phyloP scores from a whole-genome alignment of 1,284 basidiomycete genomes.

The Rhodotorula sp. region DNA sequence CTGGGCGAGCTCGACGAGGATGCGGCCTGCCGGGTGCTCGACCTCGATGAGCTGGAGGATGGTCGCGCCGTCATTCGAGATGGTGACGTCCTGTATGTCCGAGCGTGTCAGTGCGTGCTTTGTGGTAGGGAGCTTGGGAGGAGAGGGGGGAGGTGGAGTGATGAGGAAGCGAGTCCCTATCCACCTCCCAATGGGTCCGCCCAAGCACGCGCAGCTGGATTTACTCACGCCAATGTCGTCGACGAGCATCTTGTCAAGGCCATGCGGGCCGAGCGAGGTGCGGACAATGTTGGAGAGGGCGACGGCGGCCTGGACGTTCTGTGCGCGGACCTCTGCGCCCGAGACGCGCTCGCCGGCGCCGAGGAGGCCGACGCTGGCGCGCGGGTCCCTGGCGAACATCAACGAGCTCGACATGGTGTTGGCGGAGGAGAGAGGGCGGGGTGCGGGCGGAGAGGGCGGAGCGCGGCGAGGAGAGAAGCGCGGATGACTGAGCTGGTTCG shows the following conservation, averaged over 20 bases:
- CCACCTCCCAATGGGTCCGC: neutral
- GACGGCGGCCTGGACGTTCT: conserved; percentile 83
- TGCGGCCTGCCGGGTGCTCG: conserved; percentile 61
- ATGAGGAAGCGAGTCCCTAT: neutral
- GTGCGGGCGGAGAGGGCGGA: neutral
- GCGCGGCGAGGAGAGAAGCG: too few species aligned
- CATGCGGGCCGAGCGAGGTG: conserved; percentile 88
- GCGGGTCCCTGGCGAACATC: conserved; percentile 43
- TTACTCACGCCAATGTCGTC: conserved; percentile 86
- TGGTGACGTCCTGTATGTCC: conserved; percentile 86
- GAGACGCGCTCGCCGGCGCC: conserved; percentile 41
- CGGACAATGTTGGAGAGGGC: conserved; percentile 98
- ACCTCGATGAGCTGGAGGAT: conserved; percentile 73
- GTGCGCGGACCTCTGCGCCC: conserved; percentile 43
- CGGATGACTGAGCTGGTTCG: too few species aligned
- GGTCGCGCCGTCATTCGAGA: conserved; percentile 98
- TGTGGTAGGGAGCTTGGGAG: neutral
- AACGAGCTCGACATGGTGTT: conserved; percentile 13
- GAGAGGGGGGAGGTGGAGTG: neutral
- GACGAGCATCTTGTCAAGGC: conserved; percentile 70
- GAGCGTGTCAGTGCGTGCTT: conserved; percentile 1
- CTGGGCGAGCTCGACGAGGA: conserved; percentile 97
- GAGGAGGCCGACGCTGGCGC: conserved; percentile 39
- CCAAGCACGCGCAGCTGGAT: neutral
- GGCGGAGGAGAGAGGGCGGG: neutral